Evolutionary conservation across 1,284 basidiomycete genomes (phyloP), one percentile per base, ranked within the genome.

Genomic region (Grifola frondosa): DNA sequence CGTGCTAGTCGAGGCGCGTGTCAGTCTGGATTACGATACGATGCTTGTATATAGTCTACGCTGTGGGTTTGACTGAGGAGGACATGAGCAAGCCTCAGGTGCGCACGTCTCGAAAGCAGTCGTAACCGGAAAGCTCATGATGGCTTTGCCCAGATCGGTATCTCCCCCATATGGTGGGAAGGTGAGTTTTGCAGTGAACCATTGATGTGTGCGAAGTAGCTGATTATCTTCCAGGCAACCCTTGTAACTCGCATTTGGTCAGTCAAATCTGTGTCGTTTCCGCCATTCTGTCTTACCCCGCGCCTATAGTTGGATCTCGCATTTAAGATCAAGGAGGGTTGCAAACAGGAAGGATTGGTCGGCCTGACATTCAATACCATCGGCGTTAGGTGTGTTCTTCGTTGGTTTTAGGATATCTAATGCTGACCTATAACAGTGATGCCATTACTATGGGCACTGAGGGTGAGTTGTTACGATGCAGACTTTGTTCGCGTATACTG

Each of bases 161-260:
- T 91, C 56, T 86, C 85, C 25, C 83, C 87, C 2, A 75, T 91
- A 40, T 91, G 89, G 88, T 91, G 88, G 87, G 88, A 90, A 76
- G 88, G 87, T 85, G 50, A 46, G 71, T 64, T 28, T 34, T 20
- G 23, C 31, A 15, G 20, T 30, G 17, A 16, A 13, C 12, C 12
- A 30, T 40, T 9, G 13, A 28, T 30, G 15, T 38, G 12, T n/a
- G 37, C 31, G 12, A 31, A 35, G 12, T 16, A 17, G 22, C 41
- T 42, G 29, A 42, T 23, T 20, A 11, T 23, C 17, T n/a, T 23
- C 30, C 44, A 83, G 85, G 88, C 20, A 91, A 91, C 60, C 88
- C 88, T 5, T 91, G 88, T 61, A 91, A 91, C 59, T 75, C 72
- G 29, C 88, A 91, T 59, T 72, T 91, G 29, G 86, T 86, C 60